phyloP scores from a whole-genome alignment of 2,329 filamentous ascomycete genomes.

The Calonectria pteridis region DNA sequence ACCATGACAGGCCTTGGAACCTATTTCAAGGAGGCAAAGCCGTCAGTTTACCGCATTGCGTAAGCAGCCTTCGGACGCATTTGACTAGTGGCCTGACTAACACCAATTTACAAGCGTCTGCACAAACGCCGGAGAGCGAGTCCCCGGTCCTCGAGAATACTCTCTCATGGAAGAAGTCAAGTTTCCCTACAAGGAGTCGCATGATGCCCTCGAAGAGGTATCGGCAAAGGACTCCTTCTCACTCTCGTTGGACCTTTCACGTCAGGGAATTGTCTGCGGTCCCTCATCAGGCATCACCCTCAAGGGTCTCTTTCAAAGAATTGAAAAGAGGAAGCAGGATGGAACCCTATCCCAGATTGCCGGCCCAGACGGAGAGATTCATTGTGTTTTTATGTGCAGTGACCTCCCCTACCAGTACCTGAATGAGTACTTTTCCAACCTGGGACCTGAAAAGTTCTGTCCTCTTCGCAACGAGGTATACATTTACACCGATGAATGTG shows the following conservation, averaged over 20 bases:
- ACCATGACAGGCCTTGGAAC: slow-evolving; percentile 63
- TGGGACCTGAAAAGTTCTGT: slow-evolving; percentile 61
- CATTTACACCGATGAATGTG: rapidly evolving
- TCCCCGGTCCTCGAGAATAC: slow-evolving; percentile 68
- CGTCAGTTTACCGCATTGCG: slow-evolving; percentile 57
- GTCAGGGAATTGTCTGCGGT: slow-evolving; percentile 71
- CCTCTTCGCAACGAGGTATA: slow-evolving; percentile 58
- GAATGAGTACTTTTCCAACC: slow-evolving; percentile 68
- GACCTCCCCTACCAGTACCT: slow-evolving; percentile 74
- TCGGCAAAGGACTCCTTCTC: slow-evolving; percentile 65
- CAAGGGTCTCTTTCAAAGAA: slow-evolving; percentile 61
- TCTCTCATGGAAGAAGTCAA: slow-evolving; percentile 63
- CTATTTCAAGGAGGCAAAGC: slow-evolving; percentile 64
- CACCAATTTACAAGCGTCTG: slow-evolving; percentile 58
- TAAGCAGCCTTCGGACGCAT: slow-evolving; percentile 26
- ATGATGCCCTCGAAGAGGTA: slow-evolving; percentile 69
- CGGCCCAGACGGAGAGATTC: slow-evolving; percentile 59
- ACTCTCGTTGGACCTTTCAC: slow-evolving; percentile 65
- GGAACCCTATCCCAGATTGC: slow-evolving; percentile 59
- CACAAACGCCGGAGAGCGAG: slow-evolving; percentile 67
- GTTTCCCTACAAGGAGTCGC: slow-evolving; percentile 68
- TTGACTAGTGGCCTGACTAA: slow-evolving; percentile 12
- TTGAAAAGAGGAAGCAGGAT: slow-evolving; percentile 60
- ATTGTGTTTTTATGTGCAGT: slow-evolving; percentile 72
- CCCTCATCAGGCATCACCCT: slow-evolving; percentile 72